These are phyloP conservation scores for Populus euphratica DNA, from an alignment of 345 rosid species.

Conservation along the genomic window DNA sequence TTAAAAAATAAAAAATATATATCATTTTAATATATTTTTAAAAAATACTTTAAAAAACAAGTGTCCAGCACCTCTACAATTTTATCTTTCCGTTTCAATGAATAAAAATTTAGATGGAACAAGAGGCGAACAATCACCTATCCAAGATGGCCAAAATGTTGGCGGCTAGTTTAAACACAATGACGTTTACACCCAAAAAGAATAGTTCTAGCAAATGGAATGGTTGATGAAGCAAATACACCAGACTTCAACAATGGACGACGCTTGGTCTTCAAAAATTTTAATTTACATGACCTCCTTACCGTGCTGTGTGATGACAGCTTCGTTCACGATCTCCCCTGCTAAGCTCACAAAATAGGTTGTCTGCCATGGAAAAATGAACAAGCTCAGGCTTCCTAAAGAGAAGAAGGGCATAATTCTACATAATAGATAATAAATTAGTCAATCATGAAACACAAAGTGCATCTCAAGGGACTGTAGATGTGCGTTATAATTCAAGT, in stretches of 20 bases:
- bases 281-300: constrained; percentile 41
- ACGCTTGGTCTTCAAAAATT: not conserved
- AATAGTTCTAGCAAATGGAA: too few species aligned
- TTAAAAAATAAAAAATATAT: too few species aligned
- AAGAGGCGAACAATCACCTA: not conserved
- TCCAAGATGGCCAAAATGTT: not conserved
- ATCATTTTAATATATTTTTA: too few species aligned
- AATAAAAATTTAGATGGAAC: not conserved
- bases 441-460: not conserved
- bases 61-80: too few species aligned
- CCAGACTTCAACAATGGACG: not conserved
- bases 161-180: not conserved
- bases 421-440: not conserved
- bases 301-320: constrained; percentile 39
- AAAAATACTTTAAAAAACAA: too few species aligned
- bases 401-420: not conserved
- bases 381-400: not conserved
- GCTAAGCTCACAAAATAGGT: constrained; percentile 49
- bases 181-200: too few species aligned
- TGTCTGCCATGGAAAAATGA: constrained; percentile 35
- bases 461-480: not conserved
- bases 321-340: constrained; percentile 45
- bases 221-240: not conserved
- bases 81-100: not conserved
- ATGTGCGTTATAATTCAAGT: not conserved